phyloP scores from a whole-genome alignment of 2,329 filamentous ascomycete species.

The Fusarium goolgardi region DNA sequence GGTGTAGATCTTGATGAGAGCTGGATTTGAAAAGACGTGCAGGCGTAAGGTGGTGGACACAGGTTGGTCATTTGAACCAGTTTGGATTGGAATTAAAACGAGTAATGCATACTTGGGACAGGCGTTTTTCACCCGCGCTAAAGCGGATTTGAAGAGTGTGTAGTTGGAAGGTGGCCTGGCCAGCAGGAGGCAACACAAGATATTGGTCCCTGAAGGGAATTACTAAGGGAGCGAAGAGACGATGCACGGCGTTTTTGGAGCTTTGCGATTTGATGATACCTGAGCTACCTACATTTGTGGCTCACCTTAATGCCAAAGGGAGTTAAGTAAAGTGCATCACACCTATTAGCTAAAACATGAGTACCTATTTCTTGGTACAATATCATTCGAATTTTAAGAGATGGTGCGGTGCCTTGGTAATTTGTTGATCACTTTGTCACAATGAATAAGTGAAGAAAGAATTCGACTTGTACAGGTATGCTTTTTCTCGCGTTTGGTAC shows the following conservation, averaged over 20 bases:
- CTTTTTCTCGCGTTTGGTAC: no score
- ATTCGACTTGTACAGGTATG: no score
- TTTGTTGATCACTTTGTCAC: not conserved
- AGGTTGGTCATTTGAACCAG: slow-evolving; percentile 14
- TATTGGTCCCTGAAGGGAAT: slow-evolving; percentile 11
- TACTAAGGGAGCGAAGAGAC: slow-evolving; percentile 14
- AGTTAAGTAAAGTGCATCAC: slow-evolving; percentile 6
- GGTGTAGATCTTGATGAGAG: slow-evolving; percentile 54
- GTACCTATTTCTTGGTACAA: not conserved
- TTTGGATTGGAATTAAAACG: slow-evolving; percentile 28
- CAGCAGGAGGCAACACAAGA: not conserved
- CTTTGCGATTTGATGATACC: slow-evolving; percentile 46
- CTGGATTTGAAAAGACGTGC: slow-evolving; percentile 48
- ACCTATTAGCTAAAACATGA: not conserved
- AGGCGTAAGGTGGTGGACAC: slow-evolving; percentile 20
- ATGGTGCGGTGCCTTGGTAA: not conserved
- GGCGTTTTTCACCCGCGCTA: slow-evolving; percentile 21
- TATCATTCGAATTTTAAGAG: slow-evolving; percentile 9
- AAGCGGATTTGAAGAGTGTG: slow-evolving; percentile 24
- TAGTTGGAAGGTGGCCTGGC: slow-evolving; percentile 12
- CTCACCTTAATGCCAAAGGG: slow-evolving; percentile 31
- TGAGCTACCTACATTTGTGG: slow-evolving; percentile 41
- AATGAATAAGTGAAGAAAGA: no score
- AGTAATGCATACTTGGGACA: slow-evolving; percentile 22
- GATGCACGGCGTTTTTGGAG: slow-evolving; percentile 38